Conservation (phyloP, 2,329 filamentous ascomycete genomes). For the Hymenoscyphus scutula region DNA sequence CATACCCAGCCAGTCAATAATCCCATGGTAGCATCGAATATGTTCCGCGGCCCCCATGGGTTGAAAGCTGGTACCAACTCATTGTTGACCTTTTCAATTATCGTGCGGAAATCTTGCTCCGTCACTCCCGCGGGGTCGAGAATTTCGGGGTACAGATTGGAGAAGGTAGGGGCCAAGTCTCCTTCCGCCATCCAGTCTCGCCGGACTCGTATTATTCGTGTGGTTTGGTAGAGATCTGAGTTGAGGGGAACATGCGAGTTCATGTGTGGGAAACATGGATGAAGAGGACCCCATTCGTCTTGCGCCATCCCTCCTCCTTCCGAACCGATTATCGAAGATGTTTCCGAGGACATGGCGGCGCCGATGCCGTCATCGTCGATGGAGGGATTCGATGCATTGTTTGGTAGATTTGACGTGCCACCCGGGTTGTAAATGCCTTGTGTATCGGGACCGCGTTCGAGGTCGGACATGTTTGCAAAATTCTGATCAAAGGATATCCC, state of each 20-base stretch:
- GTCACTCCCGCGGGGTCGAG: slow-evolving; percentile 77
- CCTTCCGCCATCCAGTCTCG: slow-evolving; percentile 89
- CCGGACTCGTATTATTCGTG: slow-evolving; percentile 86
- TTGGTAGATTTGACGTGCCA: slow-evolving; percentile 27
- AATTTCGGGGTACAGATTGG: slow-evolving; percentile 94
- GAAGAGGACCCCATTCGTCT: slow-evolving; percentile 84
- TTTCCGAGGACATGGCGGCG: slow-evolving; percentile 34
- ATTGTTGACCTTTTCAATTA: slow-evolving; percentile 80
- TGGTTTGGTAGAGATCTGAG: slow-evolving; percentile 71
- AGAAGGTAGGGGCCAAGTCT: slow-evolving; percentile 89
- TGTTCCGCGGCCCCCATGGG: slow-evolving; percentile 73
- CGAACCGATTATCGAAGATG: slow-evolving; percentile 33
- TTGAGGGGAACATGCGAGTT: slow-evolving; percentile 85
- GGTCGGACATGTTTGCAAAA: slow-evolving; percentile 30
- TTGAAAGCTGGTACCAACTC: slow-evolving; percentile 75
- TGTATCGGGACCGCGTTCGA: slow-evolving; percentile 33
- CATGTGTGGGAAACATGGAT: slow-evolving; percentile 90
- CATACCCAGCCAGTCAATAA: slow-evolving; percentile 88
- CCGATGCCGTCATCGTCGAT: slow-evolving; percentile 32
- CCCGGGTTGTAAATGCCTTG: slow-evolving; percentile 26
- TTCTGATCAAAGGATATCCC: slow-evolving; percentile 30
- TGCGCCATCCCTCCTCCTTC: slow-evolving; percentile 50
- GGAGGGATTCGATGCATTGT: slow-evolving; percentile 30
- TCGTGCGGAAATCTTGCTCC: slow-evolving; percentile 80
- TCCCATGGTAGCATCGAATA: slow-evolving; percentile 76